Percentiles rank a stretch among this genome's conserved stretches.
Conservation (phyloP, 2,329 filamentous ascomycete species). For the Colletotrichum tanaceti region DNA sequence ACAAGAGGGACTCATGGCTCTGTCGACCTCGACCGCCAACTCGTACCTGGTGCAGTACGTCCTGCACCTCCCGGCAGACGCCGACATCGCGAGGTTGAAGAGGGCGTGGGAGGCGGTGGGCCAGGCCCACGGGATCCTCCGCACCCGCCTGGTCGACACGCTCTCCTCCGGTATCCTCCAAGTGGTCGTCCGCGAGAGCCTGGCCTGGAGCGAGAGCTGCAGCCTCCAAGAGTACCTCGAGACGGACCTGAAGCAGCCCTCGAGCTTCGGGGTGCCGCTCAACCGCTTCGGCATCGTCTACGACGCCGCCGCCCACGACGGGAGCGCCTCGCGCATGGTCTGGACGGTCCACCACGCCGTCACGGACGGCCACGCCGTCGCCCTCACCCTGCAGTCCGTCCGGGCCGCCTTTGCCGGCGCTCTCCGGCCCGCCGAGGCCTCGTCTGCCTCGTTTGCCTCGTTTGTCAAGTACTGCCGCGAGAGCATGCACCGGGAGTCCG, state of each 20-base stretch:
- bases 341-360: conserved; percentile 42
- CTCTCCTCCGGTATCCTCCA: conserved; percentile 60
- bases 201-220: conserved; percentile 31
- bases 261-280: conserved; percentile 40
- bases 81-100: conserved; percentile 20
- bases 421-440: no score
- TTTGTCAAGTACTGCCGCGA: conserved; percentile 39
- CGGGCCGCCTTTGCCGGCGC: conserved; percentile 10
- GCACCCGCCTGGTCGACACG: conserved; percentile 42
- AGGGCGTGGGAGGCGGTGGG: conserved; percentile 36
- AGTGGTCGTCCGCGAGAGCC: conserved; percentile 48
- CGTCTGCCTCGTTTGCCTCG: conserved; percentile 16
- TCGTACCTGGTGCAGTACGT: conserved; percentile 32
- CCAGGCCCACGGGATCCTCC: conserved; percentile 37
- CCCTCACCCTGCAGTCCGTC: conserved; percentile 28
- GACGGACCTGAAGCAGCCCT: not conserved
- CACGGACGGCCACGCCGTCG: conserved; percentile 29
- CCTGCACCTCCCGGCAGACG: not conserved
- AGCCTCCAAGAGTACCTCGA: conserved; percentile 25
- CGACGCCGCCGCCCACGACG: conserved; percentile 1
- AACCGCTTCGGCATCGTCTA: conserved; percentile 41
- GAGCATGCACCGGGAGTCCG: not conserved
- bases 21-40: conserved; percentile 21
- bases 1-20: conserved; percentile 33
- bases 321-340: conserved; percentile 31